These are phyloP conservation scores for Thermothelomyces thermophilus DNA, from an alignment of 2,329 filamentous ascomycete genomes.

Conservation along the genomic window DNA sequence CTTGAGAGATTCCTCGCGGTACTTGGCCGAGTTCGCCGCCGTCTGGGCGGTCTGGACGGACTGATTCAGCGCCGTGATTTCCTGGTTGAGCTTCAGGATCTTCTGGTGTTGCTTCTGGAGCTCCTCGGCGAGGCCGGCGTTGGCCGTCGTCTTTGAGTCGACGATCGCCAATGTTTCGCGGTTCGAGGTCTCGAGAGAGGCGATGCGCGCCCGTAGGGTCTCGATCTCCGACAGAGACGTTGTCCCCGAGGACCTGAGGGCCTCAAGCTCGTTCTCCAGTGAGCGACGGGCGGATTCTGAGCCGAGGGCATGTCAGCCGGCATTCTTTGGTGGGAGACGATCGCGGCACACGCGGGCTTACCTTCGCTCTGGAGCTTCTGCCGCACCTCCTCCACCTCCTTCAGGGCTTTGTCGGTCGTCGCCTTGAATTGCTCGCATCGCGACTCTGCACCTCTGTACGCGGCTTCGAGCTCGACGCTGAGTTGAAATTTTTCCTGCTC, in stretches of 20 bases:
- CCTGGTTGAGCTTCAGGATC: constrained; percentile 73
- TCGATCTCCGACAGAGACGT: constrained; percentile 70
- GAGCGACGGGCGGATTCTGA: constrained; percentile 69
- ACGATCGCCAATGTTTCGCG: constrained; percentile 83
- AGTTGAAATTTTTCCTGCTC: constrained; percentile 82
- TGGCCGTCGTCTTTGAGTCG: constrained; percentile 80
- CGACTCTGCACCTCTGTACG: constrained; percentile 74
- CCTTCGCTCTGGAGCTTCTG: constrained; percentile 78
- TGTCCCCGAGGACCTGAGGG: constrained; percentile 66
- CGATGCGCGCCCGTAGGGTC: constrained; percentile 72
- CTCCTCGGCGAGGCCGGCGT: constrained; percentile 80
- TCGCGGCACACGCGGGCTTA: constrained; percentile 34
- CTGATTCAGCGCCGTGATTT: constrained; percentile 76
- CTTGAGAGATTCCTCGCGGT: constrained; percentile 81
- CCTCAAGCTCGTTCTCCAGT: constrained; percentile 75
- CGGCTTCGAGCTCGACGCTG: constrained; percentile 90
- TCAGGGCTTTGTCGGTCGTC: constrained; percentile 73
- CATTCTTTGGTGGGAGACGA: not conserved
- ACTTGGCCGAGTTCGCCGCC: constrained; percentile 72
- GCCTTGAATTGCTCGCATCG: constrained; percentile 76
- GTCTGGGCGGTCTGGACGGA: constrained; percentile 76
- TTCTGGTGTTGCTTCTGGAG: constrained; percentile 85
- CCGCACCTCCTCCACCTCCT: constrained; percentile 74
- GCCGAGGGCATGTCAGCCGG: constrained; percentile 18
- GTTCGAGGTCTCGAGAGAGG: constrained; percentile 83